Base-by-base conservation (phyloP, 257 asterid genomes). In the Euphrasia confusa region DNA sequence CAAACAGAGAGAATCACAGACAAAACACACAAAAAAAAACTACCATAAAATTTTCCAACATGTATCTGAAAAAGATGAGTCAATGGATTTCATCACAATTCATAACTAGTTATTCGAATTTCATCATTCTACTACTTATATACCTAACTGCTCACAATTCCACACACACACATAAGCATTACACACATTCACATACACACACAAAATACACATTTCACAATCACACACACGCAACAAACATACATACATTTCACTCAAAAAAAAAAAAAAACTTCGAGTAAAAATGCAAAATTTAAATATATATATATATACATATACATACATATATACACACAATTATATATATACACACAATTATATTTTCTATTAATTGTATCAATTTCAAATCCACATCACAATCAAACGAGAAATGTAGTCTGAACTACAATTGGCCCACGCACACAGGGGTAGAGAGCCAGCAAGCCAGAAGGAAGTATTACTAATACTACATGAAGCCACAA, bases 381-480 rank as follows among this genome's bases (percentile, higher is more conserved):
- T 10, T 24, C 2, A 18, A 28, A 18, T 26, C n/a, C 30, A 21
- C 30, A 8, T 54, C 11, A 18, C 30, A 18, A 4, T 12, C 58
- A 54, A 8, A 54, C 8, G 11, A 54, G 33, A 27, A 48, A 48
- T 48, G 54, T 13, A 13, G 54, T 8, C 52, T 40, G 15, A 35
- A 7, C 52, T 32, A 39, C 61, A 60, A 18, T 50, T 68, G 54
- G 1, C 53, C 10, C 47, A 47, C 53, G 15, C 67, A 52, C 12
- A 52, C 28, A 18, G 57, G 7, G 57, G 10, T 10, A 8, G 57
- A 5, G 33, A 5, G 33, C 4, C 33, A 30, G 33, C 33, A 4
- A 30, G 33, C 33, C 33, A 30, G 33, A 30, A 18, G 57, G 26
- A 13, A 18, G 57, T 7, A 18, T 47, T 49, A 49, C 15, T 7